Evolutionary conservation across 1,284 basidiomycete species (phyloP), one percentile per base, ranked within the genome.

Genomic region (Apiotrichum brassicae): DNA sequence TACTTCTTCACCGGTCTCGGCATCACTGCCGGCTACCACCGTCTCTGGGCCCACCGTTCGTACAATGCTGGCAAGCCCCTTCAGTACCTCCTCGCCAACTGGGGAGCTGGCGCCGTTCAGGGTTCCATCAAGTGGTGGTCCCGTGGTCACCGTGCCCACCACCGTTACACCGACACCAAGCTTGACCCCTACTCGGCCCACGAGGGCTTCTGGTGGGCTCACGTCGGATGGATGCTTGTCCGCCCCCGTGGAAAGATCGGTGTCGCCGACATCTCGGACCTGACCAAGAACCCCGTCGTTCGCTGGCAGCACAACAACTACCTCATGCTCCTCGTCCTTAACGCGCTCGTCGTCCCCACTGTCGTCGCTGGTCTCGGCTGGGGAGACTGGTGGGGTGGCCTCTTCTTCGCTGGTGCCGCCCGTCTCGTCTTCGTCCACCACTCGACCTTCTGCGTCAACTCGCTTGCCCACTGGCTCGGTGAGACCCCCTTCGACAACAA

Each of bases 51-150:
- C 4, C 92, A 95, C 68, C 82, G 90, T 46, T 78, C 86, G 0
- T 94, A 92, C 74, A 94, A 92, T 66, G 91, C 90, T n/a, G 82
- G 83, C 1, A 77, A 76, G 49, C 82, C 85, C 9, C 75, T 93
- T 4, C 82, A 93, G 68, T 90, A 87, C 70, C 74, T 81, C 61
- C 81, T 93, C 45, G 85, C 87, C 9, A 60, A 85, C 19, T 79
- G 83, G 12, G 91, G 90, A 48, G 83, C 87, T 14, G 90, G 89
- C 48, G 87, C 91, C 12, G 86, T 90, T 28, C 81, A 94, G 65
- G 90, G 91, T 22, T 89, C 88, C 18, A 90, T 93, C 74, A 84
- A 85, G 69, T 94, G 90, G 91, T 94, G 91, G 91, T 83, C 83
- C n/a, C 81, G 90, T 41, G 88, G 87, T 52, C 90, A 94, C 77